Conservation (phyloP, 805 yeast genomes). For the Osmozyma mogii region DNA sequence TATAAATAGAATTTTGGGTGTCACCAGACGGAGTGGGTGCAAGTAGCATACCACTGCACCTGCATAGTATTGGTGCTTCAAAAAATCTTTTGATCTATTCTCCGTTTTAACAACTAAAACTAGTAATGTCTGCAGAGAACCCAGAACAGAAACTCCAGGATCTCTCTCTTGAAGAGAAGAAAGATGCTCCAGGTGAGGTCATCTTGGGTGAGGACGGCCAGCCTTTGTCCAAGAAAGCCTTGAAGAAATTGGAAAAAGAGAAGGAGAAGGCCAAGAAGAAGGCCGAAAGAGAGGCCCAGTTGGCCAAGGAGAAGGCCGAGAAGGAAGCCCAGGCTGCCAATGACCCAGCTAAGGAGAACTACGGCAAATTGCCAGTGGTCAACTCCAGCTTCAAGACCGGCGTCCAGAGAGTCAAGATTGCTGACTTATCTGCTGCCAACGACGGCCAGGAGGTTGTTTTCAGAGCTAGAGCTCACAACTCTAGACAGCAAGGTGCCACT, state of each 20-base stretch:
- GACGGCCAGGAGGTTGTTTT: constrained; percentile 75
- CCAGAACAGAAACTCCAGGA: constrained; percentile 10
- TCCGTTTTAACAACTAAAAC: neutral
- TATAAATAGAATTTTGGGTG: neutral
- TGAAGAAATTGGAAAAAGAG: constrained; percentile 91
- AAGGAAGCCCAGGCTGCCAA: constrained; percentile 60
- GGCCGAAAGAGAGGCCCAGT: constrained; percentile 84
- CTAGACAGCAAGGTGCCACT: constrained; percentile 94
- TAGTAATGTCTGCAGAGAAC: constrained; percentile 11
- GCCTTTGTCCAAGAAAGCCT: constrained; percentile 87
- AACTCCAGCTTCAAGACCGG: constrained; percentile 71
- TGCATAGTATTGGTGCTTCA: neutral
- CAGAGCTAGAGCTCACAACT: constrained; percentile 90
- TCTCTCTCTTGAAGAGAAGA: constrained; percentile 11
- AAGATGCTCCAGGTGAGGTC: constrained; percentile 17
- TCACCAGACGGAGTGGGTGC: neutral
- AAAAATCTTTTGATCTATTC: neutral
- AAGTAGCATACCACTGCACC: neutral
- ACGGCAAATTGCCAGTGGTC: constrained; percentile 84
- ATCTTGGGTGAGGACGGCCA: constrained; percentile 65
- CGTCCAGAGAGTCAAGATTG: constrained; percentile 50
- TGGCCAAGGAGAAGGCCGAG: constrained; percentile 81
- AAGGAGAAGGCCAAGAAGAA: constrained; percentile 88
- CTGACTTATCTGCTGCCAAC: constrained; percentile 46
- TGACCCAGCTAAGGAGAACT: constrained; percentile 81